Base-by-base conservation (phyloP, 257 asterid genomes). In the Eustoma russellianum region DNA sequence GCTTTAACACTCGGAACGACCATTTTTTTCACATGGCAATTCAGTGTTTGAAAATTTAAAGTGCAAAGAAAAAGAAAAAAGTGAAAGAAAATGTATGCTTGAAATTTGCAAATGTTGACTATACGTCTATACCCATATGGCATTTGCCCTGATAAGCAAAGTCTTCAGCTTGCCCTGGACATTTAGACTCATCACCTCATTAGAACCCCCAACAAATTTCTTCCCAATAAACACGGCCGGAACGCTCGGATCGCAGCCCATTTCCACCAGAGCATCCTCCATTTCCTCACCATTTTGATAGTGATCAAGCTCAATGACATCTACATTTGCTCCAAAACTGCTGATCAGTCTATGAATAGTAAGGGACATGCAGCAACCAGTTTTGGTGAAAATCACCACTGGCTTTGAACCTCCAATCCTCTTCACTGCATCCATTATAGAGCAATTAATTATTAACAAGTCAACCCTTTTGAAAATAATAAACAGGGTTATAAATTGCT, bases 221-320 rank as follows among this genome's bases (percentile, higher is more conserved):
- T 51, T 53, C 14, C 85, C 93, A 2, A 83, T 68, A 71, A 80
- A 83, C 60, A 86, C 82, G 6, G 87, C 82, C 8, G 95, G 93
- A 1, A 72, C 77, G 41, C 56, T 56, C 9, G 93, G 88, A 60
- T 61, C 53, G 47, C 85, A 69, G 34, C 93, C 95, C 16, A 76
- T 28, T 14, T 53, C 64, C 17, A 55, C 56, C 61, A 85, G 33
- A 1, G 75, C 83, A 64, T 45, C 62, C 73, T 80, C 87, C 41
- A 83, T 80, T 15, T 78, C 70, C 4, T 5, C 55, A 19, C 89
- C 89, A 17, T 65, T 41, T 1, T 68, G 53, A 17, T 60, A 67
- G 33, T 58, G 55, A 18, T 83, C 93, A 0, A 86, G 73, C 62
- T 78, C 81, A 6, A 74, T 60, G 15, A 78, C 69, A 0, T 3